Evolutionary conservation across 768 basidiomycete species (phyloP), one percentile per base, ranked within the genome.

Genomic region (Boletus rex-veris): DNA sequence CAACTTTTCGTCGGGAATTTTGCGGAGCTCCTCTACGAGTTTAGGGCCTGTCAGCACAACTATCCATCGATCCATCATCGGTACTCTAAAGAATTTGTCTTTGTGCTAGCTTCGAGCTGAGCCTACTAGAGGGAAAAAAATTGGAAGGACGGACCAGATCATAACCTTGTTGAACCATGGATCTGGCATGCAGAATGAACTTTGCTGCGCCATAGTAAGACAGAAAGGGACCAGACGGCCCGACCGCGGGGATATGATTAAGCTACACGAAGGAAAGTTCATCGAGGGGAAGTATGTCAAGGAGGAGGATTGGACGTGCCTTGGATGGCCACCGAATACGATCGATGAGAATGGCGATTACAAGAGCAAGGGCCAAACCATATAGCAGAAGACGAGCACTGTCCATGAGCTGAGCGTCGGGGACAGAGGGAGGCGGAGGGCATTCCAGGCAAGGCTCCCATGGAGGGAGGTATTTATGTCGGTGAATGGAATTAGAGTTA

Each of bases 21-120:
- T 75, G 21, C 79, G 73, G 16, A 85, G 60, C 39, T 84, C 83
- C 7, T 83, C 77, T 12, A 82, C 64, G 43, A 76, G 67, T 24
- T 74, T 55, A 0, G 69, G 64, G 1, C 78, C 75, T 18, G 71
- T 71, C 19, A 77, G 63, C 7, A 83, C 62, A 19, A 81, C 70
- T 14, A 74, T 53, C 81, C 81, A 83, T 45, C 71, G 66, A 37
- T 75, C 68, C 39, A 77, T 61, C 40, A 68, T 67, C 0, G 80
- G 65, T 5, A 82, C 66, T 62, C 75, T 77, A 66, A 80, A 83
- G 21, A 70, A 64, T 38, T 46, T 64, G 38, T 66, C 64, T 48
- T 70, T 72, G 55, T 70, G 15, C 70, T 70, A 12, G 52, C 36
- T 43, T 33, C 11, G 53, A 37, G 45, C 46, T 70, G 47, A 71